These are phyloP conservation scores for Kuraishia floccosa DNA, from an alignment of 805 yeast genomes.

Conservation along the genomic window DNA sequence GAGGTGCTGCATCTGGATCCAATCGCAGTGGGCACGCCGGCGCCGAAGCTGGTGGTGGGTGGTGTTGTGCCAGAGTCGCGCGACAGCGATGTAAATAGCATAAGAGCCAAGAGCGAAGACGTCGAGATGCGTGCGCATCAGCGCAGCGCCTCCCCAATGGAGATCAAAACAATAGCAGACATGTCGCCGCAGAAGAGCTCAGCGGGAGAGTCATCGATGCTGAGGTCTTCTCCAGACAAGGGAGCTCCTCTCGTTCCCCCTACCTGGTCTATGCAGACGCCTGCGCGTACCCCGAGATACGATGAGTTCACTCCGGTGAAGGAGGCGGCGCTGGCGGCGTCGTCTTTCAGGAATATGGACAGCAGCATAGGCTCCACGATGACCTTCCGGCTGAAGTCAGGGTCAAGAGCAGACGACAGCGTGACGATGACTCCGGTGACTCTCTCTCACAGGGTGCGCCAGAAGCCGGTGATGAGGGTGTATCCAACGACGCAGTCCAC, in stretches of 20 bases:
- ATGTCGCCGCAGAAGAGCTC: constrained; percentile 3
- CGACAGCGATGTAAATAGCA: constrained; percentile 2
- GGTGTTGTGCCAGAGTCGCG: neutral
- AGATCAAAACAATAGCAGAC: no score
- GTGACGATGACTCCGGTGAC: constrained; percentile 1
- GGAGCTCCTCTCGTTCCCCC: constrained; percentile 1
- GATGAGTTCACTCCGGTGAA: constrained; percentile 5
- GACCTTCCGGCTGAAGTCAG: constrained; percentile 23
- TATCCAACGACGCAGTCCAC: constrained; percentile 4
- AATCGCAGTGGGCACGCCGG: constrained; percentile 5
- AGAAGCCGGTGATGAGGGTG: constrained; percentile 19
- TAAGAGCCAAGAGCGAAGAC: constrained; percentile 2
- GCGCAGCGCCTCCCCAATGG: neutral
- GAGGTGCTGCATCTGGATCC: constrained; percentile 17
- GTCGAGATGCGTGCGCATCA: no score
- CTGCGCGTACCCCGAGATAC: constrained; percentile 2
- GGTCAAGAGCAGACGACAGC: neutral
- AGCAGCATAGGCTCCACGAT: constrained; percentile 12
- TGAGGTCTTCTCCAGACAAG: constrained; percentile 8
- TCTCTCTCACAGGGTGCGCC: constrained; percentile 8
- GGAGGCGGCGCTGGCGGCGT: constrained; percentile 1
- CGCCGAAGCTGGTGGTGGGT: neutral
- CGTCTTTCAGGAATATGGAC: constrained; percentile 1
- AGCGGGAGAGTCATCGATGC: constrained; percentile 2
- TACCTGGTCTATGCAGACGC: constrained; percentile 6